A percentile compares a stretch with the other conserved stretches of the same genome.
phyloP scores from a whole-genome alignment of 2,329 filamentous ascomycete species.

The Trichoderma brevicompactum region DNA sequence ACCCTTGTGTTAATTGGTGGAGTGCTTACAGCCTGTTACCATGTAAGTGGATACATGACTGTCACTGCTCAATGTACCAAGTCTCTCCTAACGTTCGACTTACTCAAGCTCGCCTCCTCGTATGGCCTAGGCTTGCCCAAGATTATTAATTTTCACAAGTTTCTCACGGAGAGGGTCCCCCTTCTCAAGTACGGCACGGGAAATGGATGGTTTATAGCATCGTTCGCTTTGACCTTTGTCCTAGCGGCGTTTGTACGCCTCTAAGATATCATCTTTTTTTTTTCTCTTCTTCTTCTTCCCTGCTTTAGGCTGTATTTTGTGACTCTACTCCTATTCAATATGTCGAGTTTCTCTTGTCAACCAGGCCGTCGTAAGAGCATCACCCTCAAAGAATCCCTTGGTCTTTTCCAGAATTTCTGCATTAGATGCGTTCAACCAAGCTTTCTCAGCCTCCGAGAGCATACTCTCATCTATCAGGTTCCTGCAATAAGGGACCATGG shows the following conservation, averaged over 20 bases:
- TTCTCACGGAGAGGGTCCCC: conserved; percentile 43
- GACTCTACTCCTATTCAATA: conserved; percentile 43
- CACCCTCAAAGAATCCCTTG: conserved; percentile 72
- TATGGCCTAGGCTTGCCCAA: conserved; percentile 49
- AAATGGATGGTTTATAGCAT: conserved; percentile 67
- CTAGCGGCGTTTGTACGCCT: conserved; percentile 59
- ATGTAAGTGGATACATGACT: conserved; percentile 52
- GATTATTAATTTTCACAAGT: conserved; percentile 45
- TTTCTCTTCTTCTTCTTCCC: not conserved
- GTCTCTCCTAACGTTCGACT: conserved; percentile 29
- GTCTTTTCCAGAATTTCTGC: conserved; percentile 82
- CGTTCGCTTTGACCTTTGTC: conserved; percentile 74
- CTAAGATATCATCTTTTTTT: conserved; percentile 37
- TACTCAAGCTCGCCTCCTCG: conserved; percentile 47
- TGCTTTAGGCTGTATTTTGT: not conserved
- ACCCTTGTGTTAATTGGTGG: conserved; percentile 71
- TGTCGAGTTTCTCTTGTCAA: conserved; percentile 83
- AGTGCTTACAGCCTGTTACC: conserved; percentile 63
- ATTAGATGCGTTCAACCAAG: conserved; percentile 89
- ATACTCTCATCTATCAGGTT: conserved; percentile 80
- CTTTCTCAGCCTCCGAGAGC: conserved; percentile 73
- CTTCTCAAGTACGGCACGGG: conserved; percentile 57
- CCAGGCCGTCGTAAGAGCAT: conserved; percentile 76
- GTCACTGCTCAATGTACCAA: not conserved
- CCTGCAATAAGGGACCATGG: conserved; percentile 92